Base-by-base conservation (phyloP, 1,139 yeast species). In the Candida sanyaensis region DNA sequence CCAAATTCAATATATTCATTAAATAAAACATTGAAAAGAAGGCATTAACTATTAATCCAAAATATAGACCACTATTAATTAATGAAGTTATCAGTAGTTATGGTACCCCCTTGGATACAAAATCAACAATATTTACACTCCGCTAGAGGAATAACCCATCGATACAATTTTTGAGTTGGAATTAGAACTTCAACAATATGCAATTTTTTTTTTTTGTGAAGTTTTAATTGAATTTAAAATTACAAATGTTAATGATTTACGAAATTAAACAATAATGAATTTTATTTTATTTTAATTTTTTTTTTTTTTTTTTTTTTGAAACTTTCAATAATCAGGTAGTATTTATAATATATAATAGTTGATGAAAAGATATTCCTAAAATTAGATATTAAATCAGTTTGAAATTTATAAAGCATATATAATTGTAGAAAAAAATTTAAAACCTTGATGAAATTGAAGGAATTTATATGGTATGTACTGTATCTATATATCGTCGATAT, bases 131-230 rank as follows among this genome's bases (percentile, higher is more conserved):
- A 42, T 61, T 57, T 40, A 70, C 56, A 10, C 68, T n/a, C n/a
- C n/a, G n/a, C 72, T 2, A 69, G 66, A 5, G 75, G 73, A 66
- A 50, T 69, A 71, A 0, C 76, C 76, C 66, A 69, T 68, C 45
- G 69, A 42, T 1, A 58, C 63, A 4, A 63, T 55, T 42, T 61
- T 53, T 6, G 73, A 68, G 37, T 59, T 54, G 21, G 21, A 2
- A 5, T 56, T 46, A 11, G 65, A 38, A 1, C 65, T 64, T 6
- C 74, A 65, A n/a, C 57, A 44, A 33, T 61, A 60, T 37, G 66
- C 54, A 1, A 60, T 59, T 2, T 66, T 74, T 42, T 65, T 53
- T 17, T 17, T 17, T 17, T 17, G 21, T 3, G 3, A 2, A 17
- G 3, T 17, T 17, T 17, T 17, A 17, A 70, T 50, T 1, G 66